phyloP scores from a whole-genome alignment of 148 eudicot genomes.

The Tetragonia tetragonoides region DNA sequence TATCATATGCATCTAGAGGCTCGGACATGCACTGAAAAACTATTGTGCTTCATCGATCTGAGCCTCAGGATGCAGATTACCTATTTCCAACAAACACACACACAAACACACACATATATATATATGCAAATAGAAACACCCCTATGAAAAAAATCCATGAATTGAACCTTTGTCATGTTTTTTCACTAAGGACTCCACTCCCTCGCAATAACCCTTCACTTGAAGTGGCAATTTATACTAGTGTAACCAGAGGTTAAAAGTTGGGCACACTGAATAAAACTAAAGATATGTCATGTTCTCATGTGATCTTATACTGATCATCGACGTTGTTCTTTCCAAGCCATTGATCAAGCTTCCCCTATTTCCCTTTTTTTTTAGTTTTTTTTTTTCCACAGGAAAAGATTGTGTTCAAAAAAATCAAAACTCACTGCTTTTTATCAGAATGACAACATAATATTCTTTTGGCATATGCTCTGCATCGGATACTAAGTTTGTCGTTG shows the following conservation, averaged over 20 bases:
- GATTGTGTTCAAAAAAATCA: no score
- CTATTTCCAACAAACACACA: slow-evolving; percentile 32
- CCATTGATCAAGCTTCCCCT: no score
- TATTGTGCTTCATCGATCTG: slow-evolving; percentile 17
- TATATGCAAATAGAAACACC: not conserved
- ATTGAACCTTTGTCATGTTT: no score
- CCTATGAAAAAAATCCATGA: no score
- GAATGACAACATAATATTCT: no score
- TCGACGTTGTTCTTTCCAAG: no score
- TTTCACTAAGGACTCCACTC: not conserved
- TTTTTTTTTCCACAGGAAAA: no score
- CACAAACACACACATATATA: no score
- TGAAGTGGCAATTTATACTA: not conserved
- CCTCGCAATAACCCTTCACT: not conserved
- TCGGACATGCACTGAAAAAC: slow-evolving; percentile 27
- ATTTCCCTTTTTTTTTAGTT: no score
- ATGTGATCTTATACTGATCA: not conserved
- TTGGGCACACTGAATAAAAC: not conserved
- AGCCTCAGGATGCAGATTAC: slow-evolving; percentile 65
- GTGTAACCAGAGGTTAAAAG: not conserved
- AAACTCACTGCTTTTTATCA: no score
- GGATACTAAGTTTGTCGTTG: no score
- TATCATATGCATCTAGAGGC: slow-evolving; percentile 62
- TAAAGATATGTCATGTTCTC: not conserved
- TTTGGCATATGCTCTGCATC: no score